phyloP scores from a whole-genome alignment of 192 early-diverging fungal genomes.

The Lunasporangiospora selenospora region DNA sequence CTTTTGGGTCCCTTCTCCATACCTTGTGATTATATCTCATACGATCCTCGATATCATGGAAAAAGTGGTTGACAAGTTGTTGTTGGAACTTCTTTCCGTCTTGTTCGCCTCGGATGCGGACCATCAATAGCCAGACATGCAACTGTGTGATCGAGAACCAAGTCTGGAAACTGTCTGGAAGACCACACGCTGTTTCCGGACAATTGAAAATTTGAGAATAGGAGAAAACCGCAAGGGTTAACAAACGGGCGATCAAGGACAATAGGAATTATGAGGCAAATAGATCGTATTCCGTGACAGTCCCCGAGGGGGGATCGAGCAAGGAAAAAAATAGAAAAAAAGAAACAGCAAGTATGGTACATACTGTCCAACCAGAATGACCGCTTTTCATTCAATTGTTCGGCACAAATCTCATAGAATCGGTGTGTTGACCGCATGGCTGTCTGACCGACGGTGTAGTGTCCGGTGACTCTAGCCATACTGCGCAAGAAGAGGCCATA shows the following conservation, averaged over 20 bases:
- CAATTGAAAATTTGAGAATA: too few relatives aligned
- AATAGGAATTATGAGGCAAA: too few relatives aligned
- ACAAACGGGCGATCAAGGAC: background rate
- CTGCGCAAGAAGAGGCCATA: slow-evolving; percentile 36
- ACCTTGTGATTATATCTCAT: slow-evolving; percentile 82
- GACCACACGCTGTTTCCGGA: slow-evolving; percentile 65
- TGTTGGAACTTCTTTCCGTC: slow-evolving; percentile 85
- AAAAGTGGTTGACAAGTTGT: slow-evolving; percentile 86
- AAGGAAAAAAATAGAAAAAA: background rate
- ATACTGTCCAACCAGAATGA: slow-evolving; percentile 58
- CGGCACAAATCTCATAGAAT: slow-evolving; percentile 57
- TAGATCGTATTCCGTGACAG: too few relatives aligned
- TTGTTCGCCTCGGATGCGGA: slow-evolving; percentile 74
- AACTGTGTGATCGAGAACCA: slow-evolving; percentile 93
- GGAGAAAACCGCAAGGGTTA: slow-evolving; percentile 18
- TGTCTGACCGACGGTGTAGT: slow-evolving; percentile 58
- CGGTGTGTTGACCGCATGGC: slow-evolving; percentile 58
- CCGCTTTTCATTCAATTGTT: slow-evolving; percentile 52
- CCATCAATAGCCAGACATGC: slow-evolving; percentile 95
- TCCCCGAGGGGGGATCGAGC: background rate
- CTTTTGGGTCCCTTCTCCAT: slow-evolving; percentile 5
- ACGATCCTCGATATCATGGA: slow-evolving; percentile 86
- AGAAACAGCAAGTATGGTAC: background rate
- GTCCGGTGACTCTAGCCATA: slow-evolving; percentile 55
- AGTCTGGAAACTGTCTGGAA: slow-evolving; percentile 91